These are phyloP conservation scores for Chlorociboria aeruginascens DNA, from an alignment of 495 filamentous ascomycete genomes.

Conservation along the genomic window DNA sequence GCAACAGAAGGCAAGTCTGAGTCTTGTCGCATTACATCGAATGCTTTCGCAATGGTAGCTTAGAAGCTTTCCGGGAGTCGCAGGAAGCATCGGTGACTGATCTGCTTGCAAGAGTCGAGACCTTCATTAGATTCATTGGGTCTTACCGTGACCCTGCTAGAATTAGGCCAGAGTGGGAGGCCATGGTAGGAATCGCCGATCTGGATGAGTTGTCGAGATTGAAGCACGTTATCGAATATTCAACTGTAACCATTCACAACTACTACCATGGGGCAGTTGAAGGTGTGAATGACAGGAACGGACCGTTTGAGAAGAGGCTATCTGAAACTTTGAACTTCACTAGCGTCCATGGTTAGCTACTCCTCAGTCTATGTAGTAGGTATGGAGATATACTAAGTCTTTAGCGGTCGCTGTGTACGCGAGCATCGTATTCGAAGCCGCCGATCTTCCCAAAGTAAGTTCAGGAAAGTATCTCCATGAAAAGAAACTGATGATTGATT, in stretches of 20 bases:
- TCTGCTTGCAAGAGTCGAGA: conserved; percentile 28
- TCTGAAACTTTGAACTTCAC: conserved; percentile 32
- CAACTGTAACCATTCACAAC: conserved; percentile 21
- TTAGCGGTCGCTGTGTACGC: conserved; percentile 32
- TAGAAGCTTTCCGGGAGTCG: conserved; percentile 25
- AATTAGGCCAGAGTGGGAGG: conserved; percentile 34
- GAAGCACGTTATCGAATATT: conserved; percentile 22
- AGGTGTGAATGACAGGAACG: conserved; percentile 26
- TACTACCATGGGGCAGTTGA: conserved; percentile 26
- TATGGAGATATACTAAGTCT: background rate
- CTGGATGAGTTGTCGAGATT: conserved; percentile 25
- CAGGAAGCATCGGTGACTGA: conserved; percentile 32
- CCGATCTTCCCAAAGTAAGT: conserved; percentile 32
- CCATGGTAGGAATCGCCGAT: conserved; percentile 32
- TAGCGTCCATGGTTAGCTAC: conserved; percentile 26
- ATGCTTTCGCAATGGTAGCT: conserved; percentile 26
- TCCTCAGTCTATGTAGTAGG: background rate
- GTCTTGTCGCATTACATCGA: conserved; percentile 21
- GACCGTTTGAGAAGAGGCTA: conserved; percentile 29
- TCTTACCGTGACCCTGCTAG: conserved; percentile 36
- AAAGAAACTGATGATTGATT: background rate
- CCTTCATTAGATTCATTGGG: conserved; percentile 36
- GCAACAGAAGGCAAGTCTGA: conserved; percentile 22
- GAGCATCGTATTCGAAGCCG: conserved; percentile 30
- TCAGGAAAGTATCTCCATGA: background rate